These are phyloP conservation scores for Naematelia encephala DNA, from an alignment of 768 basidiomycete species.

Conservation along the genomic window DNA sequence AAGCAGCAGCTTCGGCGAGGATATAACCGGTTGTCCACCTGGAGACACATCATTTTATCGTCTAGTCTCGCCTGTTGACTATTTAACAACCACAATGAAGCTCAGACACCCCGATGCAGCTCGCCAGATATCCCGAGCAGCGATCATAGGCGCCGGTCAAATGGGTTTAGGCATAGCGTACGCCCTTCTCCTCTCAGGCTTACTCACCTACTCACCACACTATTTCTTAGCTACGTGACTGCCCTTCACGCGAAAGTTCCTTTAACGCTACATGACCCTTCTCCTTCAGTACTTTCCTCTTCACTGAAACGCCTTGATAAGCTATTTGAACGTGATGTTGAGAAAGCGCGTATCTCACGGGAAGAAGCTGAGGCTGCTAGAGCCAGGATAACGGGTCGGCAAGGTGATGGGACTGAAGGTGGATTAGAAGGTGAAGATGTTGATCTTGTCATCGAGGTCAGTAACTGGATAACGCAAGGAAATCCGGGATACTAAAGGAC, in stretches of 20 bases:
- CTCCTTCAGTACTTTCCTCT: conserved; percentile 66
- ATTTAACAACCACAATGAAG: not conserved
- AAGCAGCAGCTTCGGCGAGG: no score
- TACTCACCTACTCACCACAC: not conserved
- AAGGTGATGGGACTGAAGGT: conserved; percentile 49
- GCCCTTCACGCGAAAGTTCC: conserved; percentile 80
- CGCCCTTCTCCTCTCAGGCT: conserved; percentile 54
- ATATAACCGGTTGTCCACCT: not conserved
- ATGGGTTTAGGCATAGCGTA: conserved; percentile 85
- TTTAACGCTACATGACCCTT: conserved; percentile 79
- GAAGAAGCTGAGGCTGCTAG: conserved; percentile 71
- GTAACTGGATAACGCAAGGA: no score
- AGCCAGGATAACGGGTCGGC: conserved; percentile 56
- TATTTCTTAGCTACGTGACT: conserved; percentile 48
- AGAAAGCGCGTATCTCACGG: conserved; percentile 69
- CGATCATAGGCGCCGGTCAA: conserved; percentile 50
- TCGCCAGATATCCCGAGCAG: conserved; percentile 18
- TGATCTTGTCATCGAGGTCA: conserved; percentile 86
- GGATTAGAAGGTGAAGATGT: conserved; percentile 67
- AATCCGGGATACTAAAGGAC: no score
- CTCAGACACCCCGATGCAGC: not conserved
- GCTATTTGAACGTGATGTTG: conserved; percentile 81
- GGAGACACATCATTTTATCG: not conserved
- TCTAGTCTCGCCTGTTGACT: not conserved
- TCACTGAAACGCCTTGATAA: conserved; percentile 73